phyloP scores from a whole-genome alignment of 169 alveolate genomes.

The Cystoisospora suis region DNA sequence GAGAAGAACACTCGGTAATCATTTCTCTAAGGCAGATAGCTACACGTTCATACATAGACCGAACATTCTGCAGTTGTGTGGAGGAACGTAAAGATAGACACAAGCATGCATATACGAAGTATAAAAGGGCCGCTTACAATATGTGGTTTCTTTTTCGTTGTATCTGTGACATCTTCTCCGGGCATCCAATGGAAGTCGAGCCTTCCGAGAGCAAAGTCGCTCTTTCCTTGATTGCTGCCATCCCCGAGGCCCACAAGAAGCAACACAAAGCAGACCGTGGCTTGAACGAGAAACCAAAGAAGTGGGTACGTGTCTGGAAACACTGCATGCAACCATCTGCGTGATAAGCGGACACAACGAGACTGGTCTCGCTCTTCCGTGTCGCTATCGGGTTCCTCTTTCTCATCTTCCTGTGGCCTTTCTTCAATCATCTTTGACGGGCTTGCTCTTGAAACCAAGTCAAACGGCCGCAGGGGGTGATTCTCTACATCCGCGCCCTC shows the following conservation, averaged over 20 bases:
- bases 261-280: constrained; percentile 51
- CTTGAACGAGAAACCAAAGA: constrained; percentile 44
- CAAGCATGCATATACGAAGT: not conserved
- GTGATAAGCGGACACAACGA: constrained; percentile 8
- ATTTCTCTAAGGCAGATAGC: no score
- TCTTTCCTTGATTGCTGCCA: constrained; percentile 5
- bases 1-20: no score
- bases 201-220: not conserved
- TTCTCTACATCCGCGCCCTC: not conserved
- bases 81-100: not conserved
- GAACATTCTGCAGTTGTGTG: no score
- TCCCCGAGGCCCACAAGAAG: constrained; percentile 43
- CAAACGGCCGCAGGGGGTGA: not conserved
- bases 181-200: constrained; percentile 44
- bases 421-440: constrained; percentile 26
- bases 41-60: no score
- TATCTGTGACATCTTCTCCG: constrained; percentile 15
- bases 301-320: constrained; percentile 50
- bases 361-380: constrained; percentile 41
- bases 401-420: constrained; percentile 36
- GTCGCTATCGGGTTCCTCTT: constrained; percentile 54
- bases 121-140: not conserved
- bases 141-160: not conserved
- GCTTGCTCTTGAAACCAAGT: constrained; percentile 7
- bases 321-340: constrained; percentile 25